Evolutionary conservation across 2,329 filamentous ascomycete genomes (phyloP).

Genomic region (Fusarium sacchari): DNA sequence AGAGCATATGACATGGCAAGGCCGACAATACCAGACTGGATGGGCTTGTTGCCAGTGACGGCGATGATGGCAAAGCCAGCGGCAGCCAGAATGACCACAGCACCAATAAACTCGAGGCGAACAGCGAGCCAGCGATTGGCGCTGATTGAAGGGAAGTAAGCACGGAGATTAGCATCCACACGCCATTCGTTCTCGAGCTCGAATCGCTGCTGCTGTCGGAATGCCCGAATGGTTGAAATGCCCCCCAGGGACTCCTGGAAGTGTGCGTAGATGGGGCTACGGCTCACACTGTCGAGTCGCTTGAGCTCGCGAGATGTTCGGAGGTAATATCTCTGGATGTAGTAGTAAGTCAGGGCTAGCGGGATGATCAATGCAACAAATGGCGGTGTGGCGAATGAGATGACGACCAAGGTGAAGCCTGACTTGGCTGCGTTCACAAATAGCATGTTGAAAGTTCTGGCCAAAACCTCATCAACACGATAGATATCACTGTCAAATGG

Average conservation of each 20-base stretch:
- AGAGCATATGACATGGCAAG: conserved; percentile 96
- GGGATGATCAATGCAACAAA: conserved; percentile 87
- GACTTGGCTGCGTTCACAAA: conserved; percentile 81
- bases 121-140: conserved; percentile 95
- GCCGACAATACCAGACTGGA: conserved; percentile 83
- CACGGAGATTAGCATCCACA: conserved; percentile 91
- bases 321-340: conserved; percentile 96
- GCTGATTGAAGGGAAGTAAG: conserved; percentile 96
- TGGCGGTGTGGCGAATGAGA: conserved; percentile 81
- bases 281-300: conserved; percentile 91
- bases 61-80: conserved; percentile 85
- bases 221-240: conserved; percentile 94
- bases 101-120: conserved; percentile 94
- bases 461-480: conserved; percentile 89
- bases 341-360: conserved; percentile 82
- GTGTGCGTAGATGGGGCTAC: conserved; percentile 96
- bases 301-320: conserved; percentile 96
- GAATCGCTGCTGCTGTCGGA: conserved; percentile 88
- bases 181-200: conserved; percentile 96
- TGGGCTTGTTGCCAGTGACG: conserved; percentile 71
- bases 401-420: conserved; percentile 85
- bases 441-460: conserved; percentile 97
- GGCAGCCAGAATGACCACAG: conserved; percentile 88
- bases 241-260: conserved; percentile 97
- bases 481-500: conserved; percentile 71